Evolutionary conservation across 208 protist species (phyloP).

Genomic region (Phytomonas francai): DNA sequence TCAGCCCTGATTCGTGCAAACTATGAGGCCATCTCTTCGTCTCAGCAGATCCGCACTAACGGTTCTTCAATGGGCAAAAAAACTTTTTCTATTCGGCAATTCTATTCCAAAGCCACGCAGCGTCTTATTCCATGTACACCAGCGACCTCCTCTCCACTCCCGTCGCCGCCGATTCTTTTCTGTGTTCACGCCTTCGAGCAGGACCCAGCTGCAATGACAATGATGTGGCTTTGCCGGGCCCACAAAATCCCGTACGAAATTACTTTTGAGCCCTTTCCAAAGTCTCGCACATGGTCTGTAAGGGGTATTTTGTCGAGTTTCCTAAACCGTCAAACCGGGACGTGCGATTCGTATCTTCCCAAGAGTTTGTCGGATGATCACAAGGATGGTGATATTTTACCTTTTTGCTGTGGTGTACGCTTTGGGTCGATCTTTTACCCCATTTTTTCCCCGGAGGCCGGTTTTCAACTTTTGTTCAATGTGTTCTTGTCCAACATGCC

Average conservation of each 20-base stretch:
- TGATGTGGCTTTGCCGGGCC: conserved; percentile 69
- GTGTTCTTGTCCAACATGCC: conserved; percentile 14
- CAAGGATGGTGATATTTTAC: neutral
- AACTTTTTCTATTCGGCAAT: neutral
- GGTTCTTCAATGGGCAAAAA: neutral
- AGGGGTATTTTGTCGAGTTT: neutral
- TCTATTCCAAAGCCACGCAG: conserved; percentile 2
- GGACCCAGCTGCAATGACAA: conserved; percentile 55
- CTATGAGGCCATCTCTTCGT: conserved; percentile 13
- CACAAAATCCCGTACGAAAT: conserved; percentile 56
- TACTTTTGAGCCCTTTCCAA: conserved; percentile 40
- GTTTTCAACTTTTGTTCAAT: conserved; percentile 14
- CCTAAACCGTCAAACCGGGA: neutral
- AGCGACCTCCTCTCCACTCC: neutral
- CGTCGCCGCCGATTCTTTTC: conserved; percentile 18
- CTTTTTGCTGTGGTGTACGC: conserved; percentile 5
- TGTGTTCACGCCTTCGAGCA: conserved; percentile 41
- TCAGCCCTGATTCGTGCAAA: conserved; percentile 34
- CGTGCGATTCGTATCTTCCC: neutral
- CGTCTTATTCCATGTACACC: neutral
- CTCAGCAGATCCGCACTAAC: neutral
- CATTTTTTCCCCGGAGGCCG: conserved; percentile 6
- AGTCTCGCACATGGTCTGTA: neutral
- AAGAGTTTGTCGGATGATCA: neutral
- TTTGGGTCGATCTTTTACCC: neutral